Percentiles rank a stretch among this genome's conserved stretches.
Evolutionary conservation across 1,139 yeast species (phyloP).

Genomic region (Pneumocystis carinii): DNA sequence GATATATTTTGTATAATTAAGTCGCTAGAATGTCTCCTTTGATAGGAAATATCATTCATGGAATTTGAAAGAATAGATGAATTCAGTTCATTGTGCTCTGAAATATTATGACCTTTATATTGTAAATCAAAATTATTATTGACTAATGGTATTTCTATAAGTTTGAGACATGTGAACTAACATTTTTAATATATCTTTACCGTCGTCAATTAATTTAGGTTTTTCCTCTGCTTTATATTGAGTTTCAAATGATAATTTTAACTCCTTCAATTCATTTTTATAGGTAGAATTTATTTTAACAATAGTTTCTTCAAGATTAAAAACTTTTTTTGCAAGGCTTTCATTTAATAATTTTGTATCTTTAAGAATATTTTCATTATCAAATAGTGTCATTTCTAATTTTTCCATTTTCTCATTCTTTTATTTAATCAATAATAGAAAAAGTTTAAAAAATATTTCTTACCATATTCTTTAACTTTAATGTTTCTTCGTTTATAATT

Average conservation of each 20-base stretch:
- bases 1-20: background rate
- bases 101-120: background rate
- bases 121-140: background rate
- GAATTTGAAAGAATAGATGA: background rate
- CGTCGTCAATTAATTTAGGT: background rate
- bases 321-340: background rate
- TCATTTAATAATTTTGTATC: slow-evolving; percentile 2
- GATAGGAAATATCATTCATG: background rate
- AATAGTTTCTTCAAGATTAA: background rate
- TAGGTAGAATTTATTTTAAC: background rate
- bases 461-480: background rate
- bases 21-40: background rate
- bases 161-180: background rate
- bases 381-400: slow-evolving; percentile 5
- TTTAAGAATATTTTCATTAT: slow-evolving; percentile 10
- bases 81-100: background rate
- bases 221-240: background rate
- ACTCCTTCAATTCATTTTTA: background rate
- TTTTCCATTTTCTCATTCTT: slow-evolving; percentile 6
- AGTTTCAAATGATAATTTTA: background rate
- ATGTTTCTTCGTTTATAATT: slow-evolving; percentile 10
- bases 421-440: slow-evolving; percentile 26
- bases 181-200: background rate
- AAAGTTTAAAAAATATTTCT: background rate
- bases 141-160: background rate